Conservation (phyloP, 805 yeast species). For the Barnettozyma botsteinii region DNA sequence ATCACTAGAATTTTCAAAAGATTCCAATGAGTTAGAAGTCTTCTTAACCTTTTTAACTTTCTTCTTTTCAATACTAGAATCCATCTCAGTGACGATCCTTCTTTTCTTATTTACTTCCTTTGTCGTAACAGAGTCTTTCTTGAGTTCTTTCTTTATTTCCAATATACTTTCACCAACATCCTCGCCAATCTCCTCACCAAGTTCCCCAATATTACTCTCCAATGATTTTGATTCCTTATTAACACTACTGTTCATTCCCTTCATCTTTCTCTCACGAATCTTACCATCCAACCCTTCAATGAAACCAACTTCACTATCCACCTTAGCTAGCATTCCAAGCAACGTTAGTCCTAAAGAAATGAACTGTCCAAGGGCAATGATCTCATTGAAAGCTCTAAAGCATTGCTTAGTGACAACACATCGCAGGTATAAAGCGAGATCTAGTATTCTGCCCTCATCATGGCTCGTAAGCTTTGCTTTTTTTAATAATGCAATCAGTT, state of each 20-base stretch:
- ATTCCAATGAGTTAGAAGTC: not conserved
- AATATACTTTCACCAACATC: constrained; percentile 12
- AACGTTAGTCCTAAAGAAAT: constrained; percentile 66
- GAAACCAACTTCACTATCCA: constrained; percentile 26
- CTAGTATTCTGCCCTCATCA: constrained; percentile 16
- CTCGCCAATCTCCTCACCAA: constrained; percentile 32
- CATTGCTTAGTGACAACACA: constrained; percentile 38
- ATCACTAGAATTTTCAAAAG: constrained; percentile 3
- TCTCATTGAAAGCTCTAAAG: constrained; percentile 56
- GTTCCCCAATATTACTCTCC: constrained; percentile 5
- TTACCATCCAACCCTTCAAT: constrained; percentile 12
- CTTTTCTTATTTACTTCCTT: too few relatives aligned
- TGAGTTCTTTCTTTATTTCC: not conserved
- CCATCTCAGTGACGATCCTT: not conserved
- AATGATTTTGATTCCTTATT: too few relatives aligned
- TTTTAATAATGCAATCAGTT: constrained; percentile 29
- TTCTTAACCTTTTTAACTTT: constrained; percentile 13
- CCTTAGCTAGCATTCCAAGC: constrained; percentile 47
- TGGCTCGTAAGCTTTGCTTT: not conserved
- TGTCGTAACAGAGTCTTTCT: too few relatives aligned
- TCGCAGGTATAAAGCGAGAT: not conserved
- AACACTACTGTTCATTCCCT: not conserved
- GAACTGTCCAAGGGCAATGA: constrained; percentile 73
- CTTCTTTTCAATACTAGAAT: constrained; percentile 5
- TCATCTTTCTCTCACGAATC: not conserved